A percentile compares a stretch with the other conserved stretches of the same genome.
Evolutionary conservation across 176 grass and related monocot species (phyloP).

Genomic region (Rhynchospora breviuscula): DNA sequence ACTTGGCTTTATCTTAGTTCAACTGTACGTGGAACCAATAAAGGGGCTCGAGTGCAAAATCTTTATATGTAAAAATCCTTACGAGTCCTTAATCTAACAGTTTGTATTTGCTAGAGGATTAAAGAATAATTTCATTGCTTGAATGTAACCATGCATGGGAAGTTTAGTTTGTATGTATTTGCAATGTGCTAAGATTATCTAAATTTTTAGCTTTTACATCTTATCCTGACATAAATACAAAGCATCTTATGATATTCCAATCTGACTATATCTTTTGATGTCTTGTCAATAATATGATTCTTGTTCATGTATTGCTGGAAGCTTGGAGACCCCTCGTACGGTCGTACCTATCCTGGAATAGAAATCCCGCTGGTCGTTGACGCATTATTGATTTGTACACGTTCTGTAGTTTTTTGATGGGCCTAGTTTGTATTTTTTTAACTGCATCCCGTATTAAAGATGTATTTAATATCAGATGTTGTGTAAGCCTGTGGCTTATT

Average conservation of each 20-base stretch:
- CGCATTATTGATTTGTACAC: background rate
- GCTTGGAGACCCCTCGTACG: constrained; percentile 82
- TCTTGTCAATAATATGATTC: background rate
- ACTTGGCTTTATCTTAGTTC: background rate
- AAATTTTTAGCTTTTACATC: background rate
- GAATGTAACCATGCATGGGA: background rate
- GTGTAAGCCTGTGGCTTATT: constrained; percentile 26
- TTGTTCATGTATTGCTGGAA: constrained; percentile 45
- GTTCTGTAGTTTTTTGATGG: background rate
- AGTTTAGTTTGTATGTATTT: background rate
- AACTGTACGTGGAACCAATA: background rate
- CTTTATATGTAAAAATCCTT: background rate
- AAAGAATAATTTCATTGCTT: background rate
- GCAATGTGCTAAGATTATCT: background rate
- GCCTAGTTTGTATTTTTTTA: constrained; percentile 10
- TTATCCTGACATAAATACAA: background rate
- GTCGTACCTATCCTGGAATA: constrained; percentile 83
- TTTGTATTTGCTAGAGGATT: background rate
- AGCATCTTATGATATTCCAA: background rate
- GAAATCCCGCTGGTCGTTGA: constrained; percentile 43
- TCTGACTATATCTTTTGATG: background rate
- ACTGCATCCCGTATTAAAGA: constrained; percentile 30
- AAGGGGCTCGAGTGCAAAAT: background rate
- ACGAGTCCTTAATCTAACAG: background rate
- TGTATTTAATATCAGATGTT: constrained; percentile 27